These are phyloP conservation scores for Tylopilus sp. DNA, from an alignment of 1,284 basidiomycete species.

Conservation along the genomic window DNA sequence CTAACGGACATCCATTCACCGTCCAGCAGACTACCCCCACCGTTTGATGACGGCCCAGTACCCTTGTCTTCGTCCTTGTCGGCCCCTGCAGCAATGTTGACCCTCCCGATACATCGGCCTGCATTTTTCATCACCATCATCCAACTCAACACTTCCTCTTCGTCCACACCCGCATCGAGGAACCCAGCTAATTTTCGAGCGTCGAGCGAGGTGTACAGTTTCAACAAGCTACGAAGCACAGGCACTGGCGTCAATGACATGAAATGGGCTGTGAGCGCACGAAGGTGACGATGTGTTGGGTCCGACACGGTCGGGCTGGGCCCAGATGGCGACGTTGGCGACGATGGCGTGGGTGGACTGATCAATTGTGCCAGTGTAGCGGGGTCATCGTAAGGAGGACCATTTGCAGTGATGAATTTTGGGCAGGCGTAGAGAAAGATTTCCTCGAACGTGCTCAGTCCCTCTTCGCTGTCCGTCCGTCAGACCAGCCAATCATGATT, in stretches of 20 bases:
- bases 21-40: constrained; percentile 75
- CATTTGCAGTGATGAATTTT: constrained; percentile 95
- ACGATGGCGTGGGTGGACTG: constrained; percentile 49
- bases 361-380: constrained; percentile 69
- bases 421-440: constrained; percentile 96
- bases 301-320: constrained; percentile 58
- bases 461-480: constrained; percentile 66
- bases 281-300: constrained; percentile 87
- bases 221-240: constrained; percentile 92
- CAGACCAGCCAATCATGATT: not conserved
- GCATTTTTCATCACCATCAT: constrained; percentile 97
- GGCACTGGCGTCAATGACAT: constrained; percentile 85
- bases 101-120: constrained; percentile 78
- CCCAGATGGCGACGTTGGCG: constrained; percentile 36
- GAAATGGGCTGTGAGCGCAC: constrained; percentile 70
- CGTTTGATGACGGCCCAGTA: constrained; percentile 22
- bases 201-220: constrained; percentile 95
- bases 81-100: constrained; percentile 26
- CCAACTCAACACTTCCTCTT: constrained; percentile 96
- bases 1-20: constrained; percentile 92
- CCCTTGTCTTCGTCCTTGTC: constrained; percentile 41
- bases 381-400: constrained; percentile 92
- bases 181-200: constrained; percentile 93
- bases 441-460: constrained; percentile 90
- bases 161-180: constrained; percentile 78